phyloP scores from a whole-genome alignment of 2,329 filamentous ascomycete species.

The Dactylellina leptospora region DNA sequence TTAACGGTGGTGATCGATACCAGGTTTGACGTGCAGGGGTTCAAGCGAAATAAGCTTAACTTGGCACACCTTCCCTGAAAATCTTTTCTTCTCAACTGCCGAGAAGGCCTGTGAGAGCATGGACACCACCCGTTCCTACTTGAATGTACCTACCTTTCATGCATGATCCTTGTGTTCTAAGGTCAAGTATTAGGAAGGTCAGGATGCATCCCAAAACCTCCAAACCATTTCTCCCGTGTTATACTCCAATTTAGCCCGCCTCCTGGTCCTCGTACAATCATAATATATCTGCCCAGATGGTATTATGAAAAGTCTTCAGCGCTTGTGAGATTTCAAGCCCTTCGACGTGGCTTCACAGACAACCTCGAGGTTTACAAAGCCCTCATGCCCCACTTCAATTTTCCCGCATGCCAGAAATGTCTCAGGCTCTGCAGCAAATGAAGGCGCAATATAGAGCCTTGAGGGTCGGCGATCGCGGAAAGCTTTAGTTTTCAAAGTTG shows the following conservation, averaged over 20 bases:
- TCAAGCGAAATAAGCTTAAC: slow-evolving; percentile 25
- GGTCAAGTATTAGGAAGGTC: neutral
- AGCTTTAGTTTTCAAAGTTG: too few relatives aligned
- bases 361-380: too few relatives aligned
- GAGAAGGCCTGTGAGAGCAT: neutral
- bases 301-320: neutral
- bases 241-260: neutral
- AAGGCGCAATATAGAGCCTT: too few relatives aligned
- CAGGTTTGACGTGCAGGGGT: slow-evolving; percentile 15
- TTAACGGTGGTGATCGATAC: slow-evolving; percentile 10
- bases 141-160: neutral
- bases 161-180: neutral
- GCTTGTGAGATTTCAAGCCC: neutral
- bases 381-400: neutral
- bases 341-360: too few relatives aligned
- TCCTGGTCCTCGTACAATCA: neutral
- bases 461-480: too few relatives aligned
- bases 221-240: too few relatives aligned
- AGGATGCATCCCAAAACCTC: neutral
- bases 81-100: slow-evolving; percentile 15
- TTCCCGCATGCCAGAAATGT: too few relatives aligned
- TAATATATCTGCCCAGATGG: neutral
- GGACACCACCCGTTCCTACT: neutral
- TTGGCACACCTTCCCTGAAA: neutral
- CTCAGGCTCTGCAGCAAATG: too few relatives aligned